Conservation (phyloP, 2,329 filamentous ascomycete genomes). For the Chaetomiaceae sp. region DNA sequence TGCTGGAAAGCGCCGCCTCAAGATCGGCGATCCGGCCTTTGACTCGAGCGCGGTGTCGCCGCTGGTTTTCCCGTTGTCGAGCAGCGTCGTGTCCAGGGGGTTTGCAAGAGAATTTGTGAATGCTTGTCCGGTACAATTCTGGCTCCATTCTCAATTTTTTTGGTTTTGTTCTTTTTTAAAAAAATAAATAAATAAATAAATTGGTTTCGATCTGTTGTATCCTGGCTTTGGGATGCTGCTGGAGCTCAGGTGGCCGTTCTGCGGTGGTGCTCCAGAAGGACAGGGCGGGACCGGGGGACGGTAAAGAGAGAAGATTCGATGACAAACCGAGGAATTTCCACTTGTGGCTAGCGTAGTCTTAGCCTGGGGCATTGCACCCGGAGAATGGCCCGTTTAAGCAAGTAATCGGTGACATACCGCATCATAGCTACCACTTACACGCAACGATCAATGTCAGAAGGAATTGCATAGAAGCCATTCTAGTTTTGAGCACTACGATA, state of each 20-base stretch:
- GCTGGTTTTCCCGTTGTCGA: conserved; percentile 49
- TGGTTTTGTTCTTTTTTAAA: too few species aligned
- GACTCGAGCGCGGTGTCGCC: conserved; percentile 44
- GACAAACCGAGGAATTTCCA: conserved; percentile 23
- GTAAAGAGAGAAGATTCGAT: conserved; percentile 15
- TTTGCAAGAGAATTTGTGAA: conserved; percentile 30
- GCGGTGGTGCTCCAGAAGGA: too few species aligned
- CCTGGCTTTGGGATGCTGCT: too few species aligned
- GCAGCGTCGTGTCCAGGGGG: conserved; percentile 31
- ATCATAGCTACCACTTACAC: not conserved
- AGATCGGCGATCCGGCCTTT: conserved; percentile 38
- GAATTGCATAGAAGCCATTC: not conserved
- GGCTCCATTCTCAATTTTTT: not conserved
- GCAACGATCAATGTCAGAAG: not conserved
- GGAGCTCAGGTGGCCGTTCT: too few species aligned
- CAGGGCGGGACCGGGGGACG: not conserved
- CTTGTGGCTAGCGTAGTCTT: conserved; percentile 10
- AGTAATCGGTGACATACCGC: conserved; percentile 14
- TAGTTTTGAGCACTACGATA: not conserved
- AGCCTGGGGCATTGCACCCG: not conserved
- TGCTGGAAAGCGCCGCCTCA: conserved; percentile 31
- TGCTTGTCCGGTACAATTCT: not conserved
- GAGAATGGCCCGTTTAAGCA: conserved; percentile 6
- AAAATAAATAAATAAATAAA: too few species aligned
- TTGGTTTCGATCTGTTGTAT: too few species aligned